Evolutionary conservation across 2,329 filamentous ascomycete genomes (phyloP).

Genomic region (Aspergillus vadensis): DNA sequence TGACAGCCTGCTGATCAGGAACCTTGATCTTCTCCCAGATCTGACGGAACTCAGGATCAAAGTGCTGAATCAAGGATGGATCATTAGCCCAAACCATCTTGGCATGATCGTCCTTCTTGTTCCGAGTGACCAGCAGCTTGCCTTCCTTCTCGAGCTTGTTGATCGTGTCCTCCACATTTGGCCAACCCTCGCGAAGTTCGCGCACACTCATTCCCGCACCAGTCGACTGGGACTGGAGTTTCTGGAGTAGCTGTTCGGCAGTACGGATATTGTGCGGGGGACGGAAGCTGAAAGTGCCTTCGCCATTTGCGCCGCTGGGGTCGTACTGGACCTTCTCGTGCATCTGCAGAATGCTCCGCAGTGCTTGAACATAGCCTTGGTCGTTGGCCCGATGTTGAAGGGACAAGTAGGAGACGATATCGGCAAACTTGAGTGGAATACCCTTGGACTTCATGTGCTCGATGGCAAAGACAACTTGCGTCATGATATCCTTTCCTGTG

Average conservation of each 20-base stretch:
- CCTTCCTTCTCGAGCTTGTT: conserved; percentile 75
- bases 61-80: conserved; percentile 69
- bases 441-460: conserved; percentile 75
- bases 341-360: conserved; percentile 68
- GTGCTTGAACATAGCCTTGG: conserved; percentile 59
- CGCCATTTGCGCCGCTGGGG: conserved; percentile 62
- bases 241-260: conserved; percentile 73
- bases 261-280: conserved; percentile 82
- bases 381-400: conserved; percentile 64
- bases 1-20: conserved; percentile 74
- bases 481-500: conserved; percentile 78
- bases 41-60: conserved; percentile 79
- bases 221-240: conserved; percentile 79
- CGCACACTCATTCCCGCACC: conserved; percentile 80
- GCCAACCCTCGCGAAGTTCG: conserved; percentile 95
- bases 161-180: conserved; percentile 76
- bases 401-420: conserved; percentile 79
- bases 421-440: conserved; percentile 67
- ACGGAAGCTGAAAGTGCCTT: conserved; percentile 78
- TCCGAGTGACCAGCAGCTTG: conserved; percentile 80
- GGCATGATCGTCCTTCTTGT: conserved; percentile 88
- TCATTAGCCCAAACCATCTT: conserved; percentile 89
- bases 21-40: conserved; percentile 83
- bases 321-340: conserved; percentile 65
- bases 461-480: conserved; percentile 84